A percentile compares a stretch with the other conserved stretches of the same genome.
These are phyloP conservation scores for Suillus lakei DNA, from an alignment of 768 basidiomycete genomes.

Conservation along the genomic window DNA sequence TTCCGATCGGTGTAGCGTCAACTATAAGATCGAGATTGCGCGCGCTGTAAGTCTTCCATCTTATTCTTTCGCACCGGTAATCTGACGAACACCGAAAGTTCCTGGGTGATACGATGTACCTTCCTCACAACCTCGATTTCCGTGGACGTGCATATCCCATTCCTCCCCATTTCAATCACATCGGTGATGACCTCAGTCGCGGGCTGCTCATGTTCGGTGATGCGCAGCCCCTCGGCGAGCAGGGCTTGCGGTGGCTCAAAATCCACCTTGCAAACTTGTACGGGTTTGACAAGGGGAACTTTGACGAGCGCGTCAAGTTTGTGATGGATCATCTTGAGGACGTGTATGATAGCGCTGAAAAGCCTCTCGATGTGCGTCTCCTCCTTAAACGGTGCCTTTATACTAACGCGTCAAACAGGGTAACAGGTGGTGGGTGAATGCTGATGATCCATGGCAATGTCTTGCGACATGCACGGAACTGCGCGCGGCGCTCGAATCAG, in stretches of 20 bases:
- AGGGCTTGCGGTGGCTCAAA: conserved; percentile 92
- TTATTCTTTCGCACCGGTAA: conserved; percentile 2
- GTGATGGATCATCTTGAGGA: conserved; percentile 74
- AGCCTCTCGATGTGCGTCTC: conserved; percentile 70
- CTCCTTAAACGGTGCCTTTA: conserved; percentile 5
- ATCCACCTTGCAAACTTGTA: conserved; percentile 93
- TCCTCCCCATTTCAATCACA: conserved; percentile 93
- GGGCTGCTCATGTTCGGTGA: conserved; percentile 87
- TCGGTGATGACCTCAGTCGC: conserved; percentile 92
- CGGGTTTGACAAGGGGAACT: conserved; percentile 93
- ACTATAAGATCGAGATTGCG: conserved; percentile 97
- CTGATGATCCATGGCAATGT: conserved; percentile 98
- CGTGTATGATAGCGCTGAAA: conserved; percentile 80
- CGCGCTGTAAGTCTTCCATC: conserved; percentile 64
- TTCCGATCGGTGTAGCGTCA: conserved; percentile 89
- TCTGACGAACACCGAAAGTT: conserved; percentile 52
- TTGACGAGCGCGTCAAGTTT: conserved; percentile 89
- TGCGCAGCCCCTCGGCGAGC: conserved; percentile 75
- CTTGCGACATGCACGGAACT: conserved; percentile 93
- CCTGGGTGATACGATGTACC: conserved; percentile 85
- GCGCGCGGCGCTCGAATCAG: conserved; percentile 75
- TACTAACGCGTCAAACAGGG: conserved; percentile 49
- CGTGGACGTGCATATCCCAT: conserved; percentile 97
- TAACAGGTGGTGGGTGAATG: conserved; percentile 83
- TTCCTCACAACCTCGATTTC: conserved; percentile 98